phyloP scores from a whole-genome alignment of 2,329 filamentous ascomycete genomes.

The Aspergillus sp. region DNA sequence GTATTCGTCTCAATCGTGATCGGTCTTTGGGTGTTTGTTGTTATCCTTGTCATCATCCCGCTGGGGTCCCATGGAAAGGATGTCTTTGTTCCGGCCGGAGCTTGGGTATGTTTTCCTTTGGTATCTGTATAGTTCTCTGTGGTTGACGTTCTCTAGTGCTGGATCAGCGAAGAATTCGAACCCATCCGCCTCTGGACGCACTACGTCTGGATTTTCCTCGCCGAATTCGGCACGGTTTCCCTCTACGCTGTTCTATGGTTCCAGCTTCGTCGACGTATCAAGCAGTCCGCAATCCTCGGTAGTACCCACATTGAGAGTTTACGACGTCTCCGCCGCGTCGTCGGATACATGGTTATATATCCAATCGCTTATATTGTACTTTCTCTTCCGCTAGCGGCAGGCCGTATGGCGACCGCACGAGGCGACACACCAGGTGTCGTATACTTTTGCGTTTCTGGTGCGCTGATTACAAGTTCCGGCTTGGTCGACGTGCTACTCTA shows the following conservation, averaged over 20 bases:
- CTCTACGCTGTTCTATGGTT: conserved; percentile 57
- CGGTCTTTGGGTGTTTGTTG: conserved; percentile 52
- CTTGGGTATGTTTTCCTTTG: conserved; percentile 44
- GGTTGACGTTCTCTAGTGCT: conserved; percentile 25
- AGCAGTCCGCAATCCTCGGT: conserved; percentile 41
- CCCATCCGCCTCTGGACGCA: conserved; percentile 55
- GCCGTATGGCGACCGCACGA: conserved; percentile 48
- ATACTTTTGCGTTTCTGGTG: conserved; percentile 58
- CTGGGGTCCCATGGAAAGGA: conserved; percentile 46
- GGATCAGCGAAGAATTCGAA: conserved; percentile 50
- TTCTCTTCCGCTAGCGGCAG: conserved; percentile 66
- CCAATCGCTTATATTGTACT: conserved; percentile 61
- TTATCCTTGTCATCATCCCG: conserved; percentile 53
- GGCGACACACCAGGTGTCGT: conserved; percentile 40
- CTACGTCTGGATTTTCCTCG: conserved; percentile 60
- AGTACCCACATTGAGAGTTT: conserved; percentile 43
- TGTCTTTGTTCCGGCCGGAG: conserved; percentile 55
- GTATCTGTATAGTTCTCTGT: not conserved
- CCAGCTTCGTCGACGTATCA: conserved; percentile 52
- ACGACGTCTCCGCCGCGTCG: conserved; percentile 47
- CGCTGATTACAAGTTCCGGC: conserved; percentile 63
- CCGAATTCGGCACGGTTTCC: conserved; percentile 56
- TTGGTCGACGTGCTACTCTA: conserved; percentile 64
- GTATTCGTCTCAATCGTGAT: conserved; percentile 51
- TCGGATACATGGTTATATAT: conserved; percentile 54